Conservation (phyloP, 139 green algal species). For the Astrephomene gubernaculifera region DNA sequence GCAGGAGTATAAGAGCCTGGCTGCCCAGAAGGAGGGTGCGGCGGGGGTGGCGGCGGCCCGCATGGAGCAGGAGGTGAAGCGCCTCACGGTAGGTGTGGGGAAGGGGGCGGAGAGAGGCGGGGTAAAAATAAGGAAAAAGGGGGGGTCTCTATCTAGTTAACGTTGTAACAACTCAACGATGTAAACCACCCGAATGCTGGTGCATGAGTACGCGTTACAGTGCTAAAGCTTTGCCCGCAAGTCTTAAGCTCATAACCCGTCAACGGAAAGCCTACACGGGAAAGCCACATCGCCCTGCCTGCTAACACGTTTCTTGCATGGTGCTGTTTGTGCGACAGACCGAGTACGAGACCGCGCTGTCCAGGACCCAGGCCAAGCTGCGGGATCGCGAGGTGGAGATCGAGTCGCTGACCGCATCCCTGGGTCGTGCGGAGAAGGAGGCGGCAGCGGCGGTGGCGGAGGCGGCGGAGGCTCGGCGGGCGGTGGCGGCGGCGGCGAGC, state of each 20-base stretch:
- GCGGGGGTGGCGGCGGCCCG: background rate
- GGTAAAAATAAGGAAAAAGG: background rate
- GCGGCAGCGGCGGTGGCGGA: slow-evolving; percentile 8
- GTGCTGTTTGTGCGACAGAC: no score
- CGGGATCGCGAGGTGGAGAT: slow-evolving; percentile 51
- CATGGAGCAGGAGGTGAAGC: slow-evolving; percentile 45
- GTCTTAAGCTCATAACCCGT: no score
- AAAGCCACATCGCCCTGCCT: no score
- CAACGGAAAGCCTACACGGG: no score
- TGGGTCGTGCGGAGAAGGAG: slow-evolving; percentile 31
- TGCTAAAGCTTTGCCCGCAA: no score
- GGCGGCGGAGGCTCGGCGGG: slow-evolving; percentile 33
- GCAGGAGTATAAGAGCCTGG: slow-evolving; percentile 45
- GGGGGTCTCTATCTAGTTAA: no score
- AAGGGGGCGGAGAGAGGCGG: background rate
- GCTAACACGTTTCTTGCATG: no score
- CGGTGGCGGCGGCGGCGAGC: slow-evolving; percentile 4
- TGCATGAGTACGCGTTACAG: no score
- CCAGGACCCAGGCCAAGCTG: slow-evolving; percentile 27
- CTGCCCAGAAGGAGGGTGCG: slow-evolving; percentile 19
- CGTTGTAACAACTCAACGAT: no score
- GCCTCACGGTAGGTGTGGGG: slow-evolving; percentile 14
- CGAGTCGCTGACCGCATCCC: slow-evolving; percentile 31
- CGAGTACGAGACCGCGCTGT: slow-evolving; percentile 42
- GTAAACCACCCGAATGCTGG: no score